These are phyloP conservation scores for Russula brevipes DNA, from an alignment of 768 basidiomycete species.

Conservation along the genomic window DNA sequence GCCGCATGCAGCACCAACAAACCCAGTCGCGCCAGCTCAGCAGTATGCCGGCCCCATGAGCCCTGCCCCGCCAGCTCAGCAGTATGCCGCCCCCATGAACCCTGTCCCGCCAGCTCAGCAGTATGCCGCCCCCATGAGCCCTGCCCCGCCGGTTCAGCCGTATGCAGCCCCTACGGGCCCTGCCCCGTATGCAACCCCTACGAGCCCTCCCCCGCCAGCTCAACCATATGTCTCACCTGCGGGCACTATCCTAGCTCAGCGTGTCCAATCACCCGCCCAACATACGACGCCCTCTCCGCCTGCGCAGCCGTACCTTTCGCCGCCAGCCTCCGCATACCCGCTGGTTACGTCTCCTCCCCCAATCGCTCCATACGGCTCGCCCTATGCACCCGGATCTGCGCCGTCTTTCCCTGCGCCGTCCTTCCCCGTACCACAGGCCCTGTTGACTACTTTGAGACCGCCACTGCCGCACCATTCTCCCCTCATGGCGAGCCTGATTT, in stretches of 20 bases:
- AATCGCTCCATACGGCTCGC: neutral
- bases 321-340: neutral
- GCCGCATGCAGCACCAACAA: neutral
- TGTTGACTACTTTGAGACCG: constrained; percentile 24
- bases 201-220: neutral
- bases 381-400: neutral
- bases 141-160: neutral
- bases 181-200: too few species aligned
- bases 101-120: neutral
- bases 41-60: neutral
- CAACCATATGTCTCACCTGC: constrained; percentile 6
- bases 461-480: constrained; percentile 26
- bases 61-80: neutral
- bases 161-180: neutral
- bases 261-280: neutral
- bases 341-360: constrained; percentile 9
- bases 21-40: neutral
- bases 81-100: neutral
- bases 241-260: neutral
- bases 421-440: constrained; percentile 3
- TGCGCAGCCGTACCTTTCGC: neutral
- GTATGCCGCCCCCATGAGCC: neutral
- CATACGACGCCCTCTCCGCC: constrained; percentile 1
- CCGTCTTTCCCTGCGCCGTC: constrained; percentile 4
- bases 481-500: constrained; percentile 33